phyloP scores from a whole-genome alignment of 2,329 filamentous ascomycete genomes.

The Fusarium mexicanum region DNA sequence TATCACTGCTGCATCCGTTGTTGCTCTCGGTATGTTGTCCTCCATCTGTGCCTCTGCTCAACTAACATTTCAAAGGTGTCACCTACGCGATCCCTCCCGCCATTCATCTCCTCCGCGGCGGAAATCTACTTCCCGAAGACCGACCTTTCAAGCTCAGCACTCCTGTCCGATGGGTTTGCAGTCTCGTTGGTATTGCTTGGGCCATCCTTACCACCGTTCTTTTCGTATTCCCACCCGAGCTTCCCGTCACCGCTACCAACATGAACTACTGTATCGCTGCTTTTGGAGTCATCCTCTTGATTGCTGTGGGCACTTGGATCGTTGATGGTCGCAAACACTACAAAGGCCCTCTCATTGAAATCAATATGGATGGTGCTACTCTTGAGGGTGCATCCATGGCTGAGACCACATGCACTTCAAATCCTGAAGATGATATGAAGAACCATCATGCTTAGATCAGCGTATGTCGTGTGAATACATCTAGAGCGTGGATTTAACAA shows the following conservation, averaged over 20 bases:
- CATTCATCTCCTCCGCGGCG: slow-evolving; percentile 74
- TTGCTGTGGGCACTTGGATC: slow-evolving; percentile 56
- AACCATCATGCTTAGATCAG: neutral
- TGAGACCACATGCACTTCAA: slow-evolving; percentile 31
- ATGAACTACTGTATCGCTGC: slow-evolving; percentile 71
- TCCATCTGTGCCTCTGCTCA: slow-evolving; percentile 37
- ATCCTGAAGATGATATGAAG: slow-evolving; percentile 27
- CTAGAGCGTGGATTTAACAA: neutral
- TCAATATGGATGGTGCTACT: slow-evolving; percentile 24
- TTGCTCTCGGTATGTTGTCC: slow-evolving; percentile 62
- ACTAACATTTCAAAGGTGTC: slow-evolving; percentile 48
- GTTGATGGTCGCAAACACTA: slow-evolving; percentile 61
- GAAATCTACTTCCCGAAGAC: slow-evolving; percentile 69
- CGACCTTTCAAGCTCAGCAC: slow-evolving; percentile 50
- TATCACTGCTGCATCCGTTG: slow-evolving; percentile 77
- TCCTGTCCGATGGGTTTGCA: slow-evolving; percentile 50
- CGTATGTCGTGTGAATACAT: neutral
- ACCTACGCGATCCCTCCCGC: slow-evolving; percentile 80
- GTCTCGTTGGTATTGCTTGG: slow-evolving; percentile 67
- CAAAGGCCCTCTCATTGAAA: slow-evolving; percentile 47
- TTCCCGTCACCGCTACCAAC: slow-evolving; percentile 70
- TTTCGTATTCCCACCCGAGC: slow-evolving; percentile 76
- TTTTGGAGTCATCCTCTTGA: slow-evolving; percentile 58
- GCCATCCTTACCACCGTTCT: slow-evolving; percentile 77
- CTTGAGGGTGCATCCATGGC: slow-evolving; percentile 32